Conservation (phyloP, 495 filamentous ascomycete species). For the Aspergillus diversus region DNA sequence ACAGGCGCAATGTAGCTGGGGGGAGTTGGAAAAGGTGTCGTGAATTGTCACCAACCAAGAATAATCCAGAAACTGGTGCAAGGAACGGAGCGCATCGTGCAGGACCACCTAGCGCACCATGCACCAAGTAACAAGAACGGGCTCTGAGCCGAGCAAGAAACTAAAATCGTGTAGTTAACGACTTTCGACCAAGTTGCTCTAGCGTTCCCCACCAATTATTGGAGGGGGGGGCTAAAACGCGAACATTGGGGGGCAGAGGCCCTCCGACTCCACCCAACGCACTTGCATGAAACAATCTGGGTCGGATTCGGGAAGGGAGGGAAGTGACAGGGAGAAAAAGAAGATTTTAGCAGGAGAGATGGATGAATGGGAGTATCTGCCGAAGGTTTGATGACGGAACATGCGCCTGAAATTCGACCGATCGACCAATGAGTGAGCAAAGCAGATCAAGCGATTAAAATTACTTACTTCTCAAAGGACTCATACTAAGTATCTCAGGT, state of each 20-base stretch:
- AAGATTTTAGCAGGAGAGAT: background rate
- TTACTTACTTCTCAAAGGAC: background rate
- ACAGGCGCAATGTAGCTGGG: background rate
- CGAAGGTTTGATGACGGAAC: constrained; percentile 2
- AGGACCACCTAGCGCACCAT: constrained; percentile 31
- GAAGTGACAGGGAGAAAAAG: constrained; percentile 4
- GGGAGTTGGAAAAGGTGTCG: background rate
- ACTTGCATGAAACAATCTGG: constrained; percentile 34
- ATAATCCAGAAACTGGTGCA: constrained; percentile 16
- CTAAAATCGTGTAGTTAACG: constrained; percentile 28
- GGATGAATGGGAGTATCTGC: background rate
- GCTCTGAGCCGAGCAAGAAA: constrained; percentile 28
- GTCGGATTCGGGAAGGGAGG: constrained; percentile 20
- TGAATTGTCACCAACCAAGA: background rate
- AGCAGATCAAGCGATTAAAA: background rate
- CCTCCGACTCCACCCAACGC: constrained; percentile 23
- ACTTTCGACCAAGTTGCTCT: constrained; percentile 14
- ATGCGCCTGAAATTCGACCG: constrained; percentile 3
- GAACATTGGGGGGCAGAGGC: constrained; percentile 9
- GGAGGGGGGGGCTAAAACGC: constrained; percentile 4
- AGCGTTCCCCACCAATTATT: constrained; percentile 19
- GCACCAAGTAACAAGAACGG: constrained; percentile 25
- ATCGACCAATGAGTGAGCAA: background rate
- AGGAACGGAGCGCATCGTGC: constrained; percentile 22
- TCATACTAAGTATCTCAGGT: background rate